These are phyloP conservation scores for Pichia sp. DNA, from an alignment of 1,139 yeast species.

Conservation along the genomic window DNA sequence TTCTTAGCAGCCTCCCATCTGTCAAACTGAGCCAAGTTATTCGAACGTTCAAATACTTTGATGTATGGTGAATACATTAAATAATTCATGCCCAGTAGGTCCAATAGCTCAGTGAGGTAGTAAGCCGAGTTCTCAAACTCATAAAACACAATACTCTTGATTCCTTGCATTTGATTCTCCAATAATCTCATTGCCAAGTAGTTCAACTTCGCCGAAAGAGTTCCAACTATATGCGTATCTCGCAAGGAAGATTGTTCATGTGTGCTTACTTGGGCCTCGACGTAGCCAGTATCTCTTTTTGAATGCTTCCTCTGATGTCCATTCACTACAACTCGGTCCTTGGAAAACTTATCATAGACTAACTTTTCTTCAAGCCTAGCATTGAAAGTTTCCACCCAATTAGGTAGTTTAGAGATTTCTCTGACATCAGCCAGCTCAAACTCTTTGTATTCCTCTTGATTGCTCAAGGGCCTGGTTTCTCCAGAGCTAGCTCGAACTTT, in stretches of 20 bases:
- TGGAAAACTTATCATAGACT: background rate
- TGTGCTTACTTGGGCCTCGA: constrained; percentile 1
- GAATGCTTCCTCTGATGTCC: no score
- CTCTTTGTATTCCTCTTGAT: constrained; percentile 22
- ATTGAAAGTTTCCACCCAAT: constrained; percentile 22
- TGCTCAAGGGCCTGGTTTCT: constrained; percentile 17
- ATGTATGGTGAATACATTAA: constrained; percentile 59
- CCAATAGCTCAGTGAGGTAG: constrained; percentile 57
- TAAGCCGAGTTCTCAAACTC: constrained; percentile 69
- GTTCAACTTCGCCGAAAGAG: constrained; percentile 56
- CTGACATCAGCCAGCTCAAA: constrained; percentile 22
- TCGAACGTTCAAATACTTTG: constrained; percentile 42
- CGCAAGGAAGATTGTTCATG: constrained; percentile 26
- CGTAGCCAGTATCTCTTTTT: background rate
- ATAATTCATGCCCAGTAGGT: constrained; percentile 52
- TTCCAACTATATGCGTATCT: constrained; percentile 41
- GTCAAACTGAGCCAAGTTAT: constrained; percentile 46
- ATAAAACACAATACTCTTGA: constrained; percentile 58
- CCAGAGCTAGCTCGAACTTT: background rate
- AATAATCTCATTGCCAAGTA: constrained; percentile 48
- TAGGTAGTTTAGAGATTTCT: constrained; percentile 19
- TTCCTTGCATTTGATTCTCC: constrained; percentile 39
- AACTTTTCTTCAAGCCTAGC: constrained; percentile 19
- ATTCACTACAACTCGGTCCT: background rate
- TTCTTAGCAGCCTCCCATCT: constrained; percentile 32